Conservation (phyloP, 176 grass and related monocot genomes). For the Elaeis guineensis region DNA sequence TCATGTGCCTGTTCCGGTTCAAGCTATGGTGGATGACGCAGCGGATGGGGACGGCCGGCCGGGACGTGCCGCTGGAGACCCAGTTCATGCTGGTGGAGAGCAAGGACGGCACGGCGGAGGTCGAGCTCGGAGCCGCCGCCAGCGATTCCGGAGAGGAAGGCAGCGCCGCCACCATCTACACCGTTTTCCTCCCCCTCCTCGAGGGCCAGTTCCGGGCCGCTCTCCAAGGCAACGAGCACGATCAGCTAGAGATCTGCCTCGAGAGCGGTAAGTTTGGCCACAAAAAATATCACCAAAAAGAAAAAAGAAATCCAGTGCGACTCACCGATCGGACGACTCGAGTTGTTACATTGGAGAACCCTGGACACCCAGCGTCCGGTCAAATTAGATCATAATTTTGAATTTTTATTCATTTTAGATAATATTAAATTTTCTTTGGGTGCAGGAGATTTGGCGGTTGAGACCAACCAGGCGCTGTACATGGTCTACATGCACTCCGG, state of each 20-base stretch:
- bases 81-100: constrained; percentile 86
- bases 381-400: too few relatives aligned
- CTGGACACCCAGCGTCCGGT: too few relatives aligned
- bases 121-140: too few relatives aligned
- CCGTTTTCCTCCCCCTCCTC: constrained; percentile 70
- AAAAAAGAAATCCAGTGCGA: too few relatives aligned
- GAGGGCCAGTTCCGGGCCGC: constrained; percentile 65
- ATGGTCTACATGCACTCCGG: constrained; percentile 66
- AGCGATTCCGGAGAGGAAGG: background rate
- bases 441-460: constrained; percentile 55
- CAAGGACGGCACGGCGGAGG: constrained; percentile 10
- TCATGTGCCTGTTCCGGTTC: constrained; percentile 69
- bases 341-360: too few relatives aligned
- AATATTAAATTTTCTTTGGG: background rate
- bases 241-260: constrained; percentile 61
- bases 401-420: too few relatives aligned
- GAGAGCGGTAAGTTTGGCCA: constrained; percentile 56
- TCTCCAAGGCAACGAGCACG: constrained; percentile 59
- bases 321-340: too few relatives aligned
- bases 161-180: constrained; percentile 26
- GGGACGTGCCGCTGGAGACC: constrained; percentile 74
- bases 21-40: constrained; percentile 88
- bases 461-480: constrained; percentile 34
- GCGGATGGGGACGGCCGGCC: constrained; percentile 45
- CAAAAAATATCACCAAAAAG: too few relatives aligned